Evolutionary conservation across 352 stramenopile genomes (phyloP).

Genomic region (Globisporangium recalcitrans): DNA sequence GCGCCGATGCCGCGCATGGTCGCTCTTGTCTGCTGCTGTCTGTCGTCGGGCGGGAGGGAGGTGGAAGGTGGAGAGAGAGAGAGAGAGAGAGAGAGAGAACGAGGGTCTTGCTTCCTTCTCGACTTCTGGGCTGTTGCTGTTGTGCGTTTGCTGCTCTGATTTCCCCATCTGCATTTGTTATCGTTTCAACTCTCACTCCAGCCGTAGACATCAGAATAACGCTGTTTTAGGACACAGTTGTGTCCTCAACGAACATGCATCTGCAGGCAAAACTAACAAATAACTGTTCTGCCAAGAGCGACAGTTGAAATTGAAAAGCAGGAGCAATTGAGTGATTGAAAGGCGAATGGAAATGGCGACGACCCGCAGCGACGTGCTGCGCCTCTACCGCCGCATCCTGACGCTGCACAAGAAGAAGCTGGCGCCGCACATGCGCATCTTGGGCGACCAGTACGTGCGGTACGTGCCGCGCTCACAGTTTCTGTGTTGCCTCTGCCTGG

Average conservation of each 20-base stretch:
- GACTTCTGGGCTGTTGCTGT: background rate
- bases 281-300: too few species aligned
- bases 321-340: background rate
- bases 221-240: too few species aligned
- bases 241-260: too few species aligned
- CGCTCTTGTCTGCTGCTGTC: background rate
- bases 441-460: slow-evolving; percentile 81
- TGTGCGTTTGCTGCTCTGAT: slow-evolving; percentile 4
- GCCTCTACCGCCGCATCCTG: slow-evolving; percentile 76
- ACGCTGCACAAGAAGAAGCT: slow-evolving; percentile 70
- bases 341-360: slow-evolving; percentile 16
- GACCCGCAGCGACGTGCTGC: slow-evolving; percentile 40
- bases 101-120: background rate
- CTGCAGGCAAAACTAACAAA: too few species aligned
- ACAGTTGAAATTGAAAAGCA: too few species aligned
- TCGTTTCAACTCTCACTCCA: background rate
- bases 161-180: background rate
- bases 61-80: background rate
- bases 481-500: background rate
- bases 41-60: background rate
- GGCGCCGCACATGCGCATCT: slow-evolving; percentile 74
- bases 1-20: slow-evolving; percentile 37
- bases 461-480: slow-evolving; percentile 12
- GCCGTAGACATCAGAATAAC: background rate
- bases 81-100: background rate